phyloP scores from a whole-genome alignment of 2,329 filamentous ascomycete genomes.

The Cercospora berteroae region DNA sequence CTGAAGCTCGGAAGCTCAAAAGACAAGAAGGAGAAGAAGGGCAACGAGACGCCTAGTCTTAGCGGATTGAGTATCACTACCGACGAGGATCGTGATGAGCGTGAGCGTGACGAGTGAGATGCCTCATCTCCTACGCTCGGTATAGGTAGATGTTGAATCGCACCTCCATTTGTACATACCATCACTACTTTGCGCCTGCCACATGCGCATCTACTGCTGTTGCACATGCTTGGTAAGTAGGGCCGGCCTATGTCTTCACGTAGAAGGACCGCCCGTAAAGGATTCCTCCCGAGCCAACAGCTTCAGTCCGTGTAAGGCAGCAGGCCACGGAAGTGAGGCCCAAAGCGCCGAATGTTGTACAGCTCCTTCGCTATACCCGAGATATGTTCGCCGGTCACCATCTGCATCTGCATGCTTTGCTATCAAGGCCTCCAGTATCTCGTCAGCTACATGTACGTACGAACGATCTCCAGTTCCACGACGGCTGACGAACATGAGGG shows the following conservation, averaged over 20 bases:
- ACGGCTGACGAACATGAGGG: background rate
- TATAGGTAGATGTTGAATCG: background rate
- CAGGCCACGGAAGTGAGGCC: background rate
- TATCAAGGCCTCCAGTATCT: background rate
- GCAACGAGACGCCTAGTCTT: slow-evolving; percentile 46
- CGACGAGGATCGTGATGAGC: slow-evolving; percentile 20
- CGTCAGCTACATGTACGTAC: background rate
- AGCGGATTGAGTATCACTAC: slow-evolving; percentile 45
- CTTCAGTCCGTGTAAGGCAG: background rate
- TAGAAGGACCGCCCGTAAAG: background rate
- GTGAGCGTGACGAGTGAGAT: slow-evolving; percentile 8
- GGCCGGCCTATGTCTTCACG: background rate
- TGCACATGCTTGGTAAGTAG: background rate
- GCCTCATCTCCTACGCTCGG: background rate
- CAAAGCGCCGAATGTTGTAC: background rate
- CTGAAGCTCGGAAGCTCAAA: slow-evolving; percentile 42
- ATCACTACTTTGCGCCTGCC: background rate
- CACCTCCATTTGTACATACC: background rate
- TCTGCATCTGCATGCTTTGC: background rate
- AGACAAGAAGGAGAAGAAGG: slow-evolving; percentile 29
- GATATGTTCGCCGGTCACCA: background rate
- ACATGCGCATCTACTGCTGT: background rate
- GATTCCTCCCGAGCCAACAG: background rate
- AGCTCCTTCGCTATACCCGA: background rate
- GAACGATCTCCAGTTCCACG: background rate